phyloP scores from a whole-genome alignment of 257 asterid species.

The Euphrasia confusa region DNA sequence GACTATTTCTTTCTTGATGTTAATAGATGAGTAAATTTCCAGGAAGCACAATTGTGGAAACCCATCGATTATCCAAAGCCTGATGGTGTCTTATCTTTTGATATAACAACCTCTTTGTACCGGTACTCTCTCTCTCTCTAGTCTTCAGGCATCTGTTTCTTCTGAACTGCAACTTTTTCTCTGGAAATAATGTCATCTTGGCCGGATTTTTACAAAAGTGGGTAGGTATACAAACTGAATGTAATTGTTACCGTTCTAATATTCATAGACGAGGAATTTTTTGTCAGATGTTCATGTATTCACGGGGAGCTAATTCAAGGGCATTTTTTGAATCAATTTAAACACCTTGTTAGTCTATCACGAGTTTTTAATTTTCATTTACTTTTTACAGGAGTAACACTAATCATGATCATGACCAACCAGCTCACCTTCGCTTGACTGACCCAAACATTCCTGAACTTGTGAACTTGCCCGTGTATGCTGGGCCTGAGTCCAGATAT shows the following conservation, averaged over 20 bases:
- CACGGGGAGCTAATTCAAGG: not conserved
- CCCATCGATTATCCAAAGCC: constrained; percentile 86
- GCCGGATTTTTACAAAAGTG: not conserved
- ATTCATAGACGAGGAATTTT: not conserved
- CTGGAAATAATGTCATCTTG: not conserved
- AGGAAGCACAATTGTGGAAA: constrained; percentile 63
- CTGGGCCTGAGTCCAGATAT: constrained; percentile 89
- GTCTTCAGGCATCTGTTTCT: not conserved
- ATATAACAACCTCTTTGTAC: constrained; percentile 79
- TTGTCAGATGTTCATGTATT: not conserved
- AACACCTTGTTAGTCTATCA: not conserved
- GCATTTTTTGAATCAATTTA: not conserved
- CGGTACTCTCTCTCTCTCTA: constrained; percentile 42
- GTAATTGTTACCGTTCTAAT: not conserved
- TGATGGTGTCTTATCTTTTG: constrained; percentile 78
- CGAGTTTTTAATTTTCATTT: constrained; percentile 5
- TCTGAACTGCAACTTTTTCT: not conserved
- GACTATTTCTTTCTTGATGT: constrained; percentile 7
- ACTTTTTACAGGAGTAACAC: constrained; percentile 74
- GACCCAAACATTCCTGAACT: constrained; percentile 65
- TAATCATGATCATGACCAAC: constrained; percentile 94
- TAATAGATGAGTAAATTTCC: constrained; percentile 30
- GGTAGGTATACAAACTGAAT: not conserved
- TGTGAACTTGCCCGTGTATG: constrained; percentile 67
- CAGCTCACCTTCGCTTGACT: constrained; percentile 75